These are phyloP conservation scores for Sclerotinia trifoliorum DNA, from an alignment of 2,329 filamentous ascomycete genomes.

Conservation along the genomic window DNA sequence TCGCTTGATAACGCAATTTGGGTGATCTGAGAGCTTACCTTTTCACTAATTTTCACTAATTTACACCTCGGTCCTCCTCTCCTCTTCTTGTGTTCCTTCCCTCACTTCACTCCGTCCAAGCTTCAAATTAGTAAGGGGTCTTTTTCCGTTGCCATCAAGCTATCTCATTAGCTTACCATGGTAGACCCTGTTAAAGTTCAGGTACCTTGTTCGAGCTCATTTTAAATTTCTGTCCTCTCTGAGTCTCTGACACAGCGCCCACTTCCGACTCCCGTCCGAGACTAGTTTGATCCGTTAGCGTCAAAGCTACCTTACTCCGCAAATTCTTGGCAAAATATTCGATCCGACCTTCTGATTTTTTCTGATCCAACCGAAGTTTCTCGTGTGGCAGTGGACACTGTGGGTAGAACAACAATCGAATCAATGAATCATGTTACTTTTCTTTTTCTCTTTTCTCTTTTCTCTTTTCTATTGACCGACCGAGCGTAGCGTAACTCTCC, in stretches of 20 bases:
- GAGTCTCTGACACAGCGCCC: background rate
- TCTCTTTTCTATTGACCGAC: background rate
- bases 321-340: background rate
- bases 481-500: conserved; percentile 13
- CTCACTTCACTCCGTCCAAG: background rate
- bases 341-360: background rate
- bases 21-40: background rate
- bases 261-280: conserved; percentile 14
- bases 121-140: background rate
- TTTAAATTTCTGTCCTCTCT: background rate
- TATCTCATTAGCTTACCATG: background rate
- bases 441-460: background rate
- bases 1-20: background rate
- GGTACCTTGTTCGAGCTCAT: background rate
- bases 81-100: background rate
- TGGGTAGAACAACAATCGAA: too few relatives aligned
- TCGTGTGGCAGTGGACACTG: background rate
- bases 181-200: background rate
- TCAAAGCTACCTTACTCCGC: background rate
- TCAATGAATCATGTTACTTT: background rate
- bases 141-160: background rate
- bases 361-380: background rate
- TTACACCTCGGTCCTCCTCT: conserved; percentile 4
- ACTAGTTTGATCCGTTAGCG: background rate
- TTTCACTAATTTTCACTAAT: too few relatives aligned